Evolutionary conservation across 2,329 filamentous ascomycete species (phyloP).

Genomic region (Xylariomycetidae sp.): DNA sequence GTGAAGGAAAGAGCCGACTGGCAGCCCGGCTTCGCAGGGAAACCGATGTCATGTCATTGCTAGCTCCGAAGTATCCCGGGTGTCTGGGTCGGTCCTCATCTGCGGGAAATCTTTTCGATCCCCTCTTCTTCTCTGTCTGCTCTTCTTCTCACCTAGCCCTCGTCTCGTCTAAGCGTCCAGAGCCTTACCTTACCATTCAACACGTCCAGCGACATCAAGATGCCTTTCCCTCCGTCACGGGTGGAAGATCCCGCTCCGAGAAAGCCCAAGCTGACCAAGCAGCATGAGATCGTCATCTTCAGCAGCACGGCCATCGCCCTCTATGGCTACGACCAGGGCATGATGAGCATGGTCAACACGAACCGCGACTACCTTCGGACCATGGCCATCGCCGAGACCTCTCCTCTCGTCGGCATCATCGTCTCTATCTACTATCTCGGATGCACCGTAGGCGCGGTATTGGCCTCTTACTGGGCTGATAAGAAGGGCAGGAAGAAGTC

Average conservation of each 20-base stretch:
- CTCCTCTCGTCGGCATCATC: conserved; percentile 50
- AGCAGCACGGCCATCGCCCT: conserved; percentile 33
- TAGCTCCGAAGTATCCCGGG: too few species aligned
- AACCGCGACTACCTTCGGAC: conserved; percentile 45
- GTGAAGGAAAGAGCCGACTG: too few species aligned
- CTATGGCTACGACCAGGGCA: conserved; percentile 30
- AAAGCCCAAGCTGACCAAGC: conserved; percentile 25
- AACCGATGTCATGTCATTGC: too few species aligned
- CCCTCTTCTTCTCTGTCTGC: too few species aligned
- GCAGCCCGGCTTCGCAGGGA: too few species aligned
- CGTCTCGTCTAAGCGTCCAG: too few species aligned
- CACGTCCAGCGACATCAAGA: too few species aligned
- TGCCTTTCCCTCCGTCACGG: conserved; percentile 25
- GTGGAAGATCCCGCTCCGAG: conserved; percentile 10
- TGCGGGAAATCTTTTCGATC: too few species aligned
- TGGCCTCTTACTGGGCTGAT: conserved; percentile 51
- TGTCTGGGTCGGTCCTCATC: too few species aligned
- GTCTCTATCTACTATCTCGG: conserved; percentile 58
- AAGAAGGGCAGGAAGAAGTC: conserved; percentile 45
- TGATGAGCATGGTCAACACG: conserved; percentile 30
- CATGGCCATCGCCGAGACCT: conserved; percentile 46
- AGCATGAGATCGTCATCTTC: conserved; percentile 30
- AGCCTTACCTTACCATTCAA: too few species aligned
- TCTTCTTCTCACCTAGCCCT: too few species aligned
- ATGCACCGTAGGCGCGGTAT: conserved; percentile 50